phyloP scores from a whole-genome alignment of 768 basidiomycete genomes.

The Suillus spraguei region DNA sequence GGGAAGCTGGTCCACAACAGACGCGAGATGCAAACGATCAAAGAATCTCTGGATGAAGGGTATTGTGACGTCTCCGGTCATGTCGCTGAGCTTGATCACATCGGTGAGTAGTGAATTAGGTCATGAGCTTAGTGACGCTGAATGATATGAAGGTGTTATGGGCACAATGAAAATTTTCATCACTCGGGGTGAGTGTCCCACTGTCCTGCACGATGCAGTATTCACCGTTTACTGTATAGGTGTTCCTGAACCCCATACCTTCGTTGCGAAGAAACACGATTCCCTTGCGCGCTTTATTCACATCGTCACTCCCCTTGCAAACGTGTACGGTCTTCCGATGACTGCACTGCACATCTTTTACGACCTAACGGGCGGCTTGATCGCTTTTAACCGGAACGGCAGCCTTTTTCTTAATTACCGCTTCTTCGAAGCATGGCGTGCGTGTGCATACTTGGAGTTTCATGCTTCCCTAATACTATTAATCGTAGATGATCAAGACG shows the following conservation, averaged over 20 bases:
- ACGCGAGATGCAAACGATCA: constrained; percentile 69
- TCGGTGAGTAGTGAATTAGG: constrained; percentile 47
- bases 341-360: constrained; percentile 85
- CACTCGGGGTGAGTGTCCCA: constrained; percentile 51
- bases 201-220: constrained; percentile 9
- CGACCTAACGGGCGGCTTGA: constrained; percentile 76
- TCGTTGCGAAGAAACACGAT: constrained; percentile 57
- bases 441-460: constrained; percentile 34
- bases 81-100: constrained; percentile 56
- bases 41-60: constrained; percentile 75
- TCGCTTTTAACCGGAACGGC: constrained; percentile 92
- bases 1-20: constrained; percentile 62
- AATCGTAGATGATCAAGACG: constrained; percentile 67
- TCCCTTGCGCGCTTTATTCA: constrained; percentile 72
- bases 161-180: constrained; percentile 63
- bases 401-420: constrained; percentile 88
- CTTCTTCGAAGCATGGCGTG: constrained; percentile 87
- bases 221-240: constrained; percentile 43
- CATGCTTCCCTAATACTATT: background rate
- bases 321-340: constrained; percentile 74
- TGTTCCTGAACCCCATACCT: constrained; percentile 48
- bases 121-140: constrained; percentile 6
- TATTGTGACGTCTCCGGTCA: constrained; percentile 81
- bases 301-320: constrained; percentile 63
- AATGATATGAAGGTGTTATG: constrained; percentile 51